Conservation (phyloP, 441 rosid species). For the Erodium moschatum region DNA sequence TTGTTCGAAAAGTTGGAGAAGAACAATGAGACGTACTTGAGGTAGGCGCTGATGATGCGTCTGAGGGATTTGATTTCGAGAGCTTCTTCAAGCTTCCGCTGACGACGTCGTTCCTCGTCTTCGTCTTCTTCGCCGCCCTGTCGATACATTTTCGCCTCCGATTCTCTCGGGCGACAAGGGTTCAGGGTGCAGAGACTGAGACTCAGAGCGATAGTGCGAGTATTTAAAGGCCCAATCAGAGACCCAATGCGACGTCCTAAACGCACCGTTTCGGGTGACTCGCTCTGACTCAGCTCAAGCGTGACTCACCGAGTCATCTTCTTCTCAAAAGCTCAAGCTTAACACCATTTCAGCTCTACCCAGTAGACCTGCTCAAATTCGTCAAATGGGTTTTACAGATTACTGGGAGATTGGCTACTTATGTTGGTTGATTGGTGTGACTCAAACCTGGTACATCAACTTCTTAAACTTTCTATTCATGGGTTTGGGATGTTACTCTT, state of each 20-base stretch:
- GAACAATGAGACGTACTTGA: conserved; percentile 42
- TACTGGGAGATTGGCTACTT: neutral
- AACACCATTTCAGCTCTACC: neutral
- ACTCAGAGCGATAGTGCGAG: neutral
- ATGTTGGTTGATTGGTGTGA: neutral
- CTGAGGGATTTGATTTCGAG: conserved; percentile 91
- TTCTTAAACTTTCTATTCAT: neutral
- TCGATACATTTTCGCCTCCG: neutral
- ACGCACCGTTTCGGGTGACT: neutral
- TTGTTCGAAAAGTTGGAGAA: neutral
- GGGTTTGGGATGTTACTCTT: neutral
- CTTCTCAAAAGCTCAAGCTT: conserved; percentile 1
- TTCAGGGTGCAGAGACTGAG: neutral
- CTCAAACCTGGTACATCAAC: neutral
- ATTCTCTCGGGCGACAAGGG: conserved; percentile 8
- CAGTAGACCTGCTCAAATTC: neutral
- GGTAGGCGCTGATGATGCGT: conserved; percentile 86
- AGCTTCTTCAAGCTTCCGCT: conserved; percentile 77
- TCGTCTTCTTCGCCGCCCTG: conserved; percentile 27
- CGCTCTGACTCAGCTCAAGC: neutral
- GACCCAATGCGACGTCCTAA: neutral
- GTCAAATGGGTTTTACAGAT: neutral
- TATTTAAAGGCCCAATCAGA: conserved; percentile 1
- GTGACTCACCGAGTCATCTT: neutral
- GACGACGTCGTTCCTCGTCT: conserved; percentile 51